Conservation (phyloP, 225 moss, liverwort and hornwort genomes). For the Physcomitrium patens region DNA sequence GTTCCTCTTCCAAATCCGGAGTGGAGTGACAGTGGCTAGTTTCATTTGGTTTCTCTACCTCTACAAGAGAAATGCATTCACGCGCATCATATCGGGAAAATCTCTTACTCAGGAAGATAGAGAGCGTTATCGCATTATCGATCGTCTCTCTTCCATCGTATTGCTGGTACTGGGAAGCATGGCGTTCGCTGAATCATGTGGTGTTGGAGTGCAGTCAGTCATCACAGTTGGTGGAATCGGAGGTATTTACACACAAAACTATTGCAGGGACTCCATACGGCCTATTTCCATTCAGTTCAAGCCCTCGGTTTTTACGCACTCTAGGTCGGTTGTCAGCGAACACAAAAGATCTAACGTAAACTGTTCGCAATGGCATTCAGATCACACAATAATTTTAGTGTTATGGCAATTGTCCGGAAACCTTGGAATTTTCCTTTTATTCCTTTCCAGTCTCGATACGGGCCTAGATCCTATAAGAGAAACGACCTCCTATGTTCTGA, state of each 20-base stretch:
- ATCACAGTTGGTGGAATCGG: slow-evolving; percentile 78
- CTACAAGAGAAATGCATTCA: slow-evolving; percentile 62
- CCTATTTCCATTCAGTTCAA: no score
- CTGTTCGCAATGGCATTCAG: no score
- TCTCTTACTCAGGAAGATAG: slow-evolving; percentile 44
- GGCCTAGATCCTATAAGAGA: no score
- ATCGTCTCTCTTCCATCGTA: slow-evolving; percentile 54
- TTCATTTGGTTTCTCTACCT: slow-evolving; percentile 68
- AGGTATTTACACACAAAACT: slow-evolving; percentile 33
- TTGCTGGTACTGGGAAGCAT: slow-evolving; percentile 55
- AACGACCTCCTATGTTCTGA: no score
- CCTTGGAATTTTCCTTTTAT: no score
- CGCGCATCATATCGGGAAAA: slow-evolving; percentile 32
- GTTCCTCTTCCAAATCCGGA: slow-evolving; percentile 58
- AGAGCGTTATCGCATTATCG: slow-evolving; percentile 56
- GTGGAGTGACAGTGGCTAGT: slow-evolving; percentile 58
- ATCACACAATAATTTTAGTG: no score
- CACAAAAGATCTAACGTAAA: no score
- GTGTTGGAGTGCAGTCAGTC: slow-evolving; percentile 66
- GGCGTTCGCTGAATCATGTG: slow-evolving; percentile 70
- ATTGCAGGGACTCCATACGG: not conserved
- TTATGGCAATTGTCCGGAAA: no score
- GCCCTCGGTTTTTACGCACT: not conserved
- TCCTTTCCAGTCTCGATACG: not conserved
- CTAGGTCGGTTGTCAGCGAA: no score